Conservation (phyloP, 345 rosid species). For the Orychophragmus violaceus region DNA sequence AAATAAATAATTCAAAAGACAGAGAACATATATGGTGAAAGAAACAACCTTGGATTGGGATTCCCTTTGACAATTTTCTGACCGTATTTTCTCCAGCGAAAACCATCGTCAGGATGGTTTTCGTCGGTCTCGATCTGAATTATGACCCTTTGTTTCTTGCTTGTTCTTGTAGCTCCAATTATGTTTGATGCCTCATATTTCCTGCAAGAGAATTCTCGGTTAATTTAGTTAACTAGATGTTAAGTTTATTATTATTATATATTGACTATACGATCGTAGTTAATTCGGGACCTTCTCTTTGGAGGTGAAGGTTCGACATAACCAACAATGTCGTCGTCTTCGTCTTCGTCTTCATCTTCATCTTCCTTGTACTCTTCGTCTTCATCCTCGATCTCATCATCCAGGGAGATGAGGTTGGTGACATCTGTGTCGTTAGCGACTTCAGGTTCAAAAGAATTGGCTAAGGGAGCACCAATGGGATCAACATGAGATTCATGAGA, state of each 20-base stretch:
- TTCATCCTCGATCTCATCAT: neutral
- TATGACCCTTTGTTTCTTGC: neutral
- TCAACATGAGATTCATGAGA: conserved; percentile 18
- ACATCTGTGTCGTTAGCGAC: neutral
- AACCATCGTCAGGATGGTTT: conserved; percentile 14
- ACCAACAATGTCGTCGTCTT: neutral
- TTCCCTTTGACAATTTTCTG: conserved; percentile 24
- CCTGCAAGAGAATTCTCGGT: neutral
- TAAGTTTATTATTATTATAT: neutral
- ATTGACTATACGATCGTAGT: neutral
- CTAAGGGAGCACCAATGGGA: conserved; percentile 2
- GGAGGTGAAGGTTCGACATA: neutral
- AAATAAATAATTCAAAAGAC: neutral
- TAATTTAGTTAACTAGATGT: neutral
- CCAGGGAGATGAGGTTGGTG: neutral
- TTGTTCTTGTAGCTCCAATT: conserved; percentile 10
- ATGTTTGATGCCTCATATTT: neutral
- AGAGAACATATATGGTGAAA: neutral
- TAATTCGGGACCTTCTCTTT: conserved; percentile 18
- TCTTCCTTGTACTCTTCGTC: neutral
- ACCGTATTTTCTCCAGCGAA: conserved; percentile 30
- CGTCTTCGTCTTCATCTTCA: neutral
- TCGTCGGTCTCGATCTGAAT: conserved; percentile 17
- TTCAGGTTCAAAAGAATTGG: neutral
- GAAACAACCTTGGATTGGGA: conserved; percentile 25